A percentile compares a stretch with the other conserved stretches of the same genome.
These are phyloP conservation scores for Pezicula rhizophila DNA, from an alignment of 2,329 filamentous ascomycete species.

Conservation along the genomic window DNA sequence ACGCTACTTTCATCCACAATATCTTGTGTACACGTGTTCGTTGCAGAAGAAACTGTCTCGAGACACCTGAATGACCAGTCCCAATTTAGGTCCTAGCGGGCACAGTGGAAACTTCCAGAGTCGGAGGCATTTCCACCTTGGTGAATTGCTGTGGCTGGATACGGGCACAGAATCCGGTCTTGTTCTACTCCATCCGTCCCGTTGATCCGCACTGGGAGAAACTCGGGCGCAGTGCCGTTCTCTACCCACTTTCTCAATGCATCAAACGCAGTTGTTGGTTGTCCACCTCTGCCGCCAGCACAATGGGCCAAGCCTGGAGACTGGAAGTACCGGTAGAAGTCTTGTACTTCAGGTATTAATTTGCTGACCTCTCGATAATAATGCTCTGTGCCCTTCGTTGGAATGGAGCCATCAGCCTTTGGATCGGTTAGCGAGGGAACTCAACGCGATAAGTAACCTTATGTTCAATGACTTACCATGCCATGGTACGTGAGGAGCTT, in stretches of 20 bases:
- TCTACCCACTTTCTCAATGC: conserved; percentile 26
- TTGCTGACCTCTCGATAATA: conserved; percentile 20
- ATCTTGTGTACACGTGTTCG: too few species aligned
- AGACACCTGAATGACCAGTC: too few species aligned
- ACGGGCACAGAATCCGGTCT: too few species aligned
- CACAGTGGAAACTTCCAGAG: too few species aligned
- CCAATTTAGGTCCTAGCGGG: too few species aligned
- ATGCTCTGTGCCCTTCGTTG: conserved; percentile 11
- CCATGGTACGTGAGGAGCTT: conserved; percentile 8
- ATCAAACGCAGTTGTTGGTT: conserved; percentile 17
- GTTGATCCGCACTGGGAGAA: too few species aligned
- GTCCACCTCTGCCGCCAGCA: conserved; percentile 16
- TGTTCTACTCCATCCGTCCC: too few species aligned
- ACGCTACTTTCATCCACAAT: too few species aligned
- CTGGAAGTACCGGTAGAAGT: conserved; percentile 27
- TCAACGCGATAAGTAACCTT: neutral
- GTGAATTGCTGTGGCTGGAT: too few species aligned
- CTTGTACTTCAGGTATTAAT: conserved; percentile 12
- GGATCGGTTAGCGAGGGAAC: too few species aligned
- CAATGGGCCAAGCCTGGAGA: conserved; percentile 28
- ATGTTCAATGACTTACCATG: neutral
- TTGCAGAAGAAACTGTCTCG: too few species aligned
- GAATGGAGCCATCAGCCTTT: conserved; percentile 2
- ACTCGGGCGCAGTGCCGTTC: conserved; percentile 13
- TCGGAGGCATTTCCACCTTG: too few species aligned